These are phyloP conservation scores for Oehlia diaphana DNA, from an alignment of 192 early-diverging fungal genomes.

Conservation along the genomic window DNA sequence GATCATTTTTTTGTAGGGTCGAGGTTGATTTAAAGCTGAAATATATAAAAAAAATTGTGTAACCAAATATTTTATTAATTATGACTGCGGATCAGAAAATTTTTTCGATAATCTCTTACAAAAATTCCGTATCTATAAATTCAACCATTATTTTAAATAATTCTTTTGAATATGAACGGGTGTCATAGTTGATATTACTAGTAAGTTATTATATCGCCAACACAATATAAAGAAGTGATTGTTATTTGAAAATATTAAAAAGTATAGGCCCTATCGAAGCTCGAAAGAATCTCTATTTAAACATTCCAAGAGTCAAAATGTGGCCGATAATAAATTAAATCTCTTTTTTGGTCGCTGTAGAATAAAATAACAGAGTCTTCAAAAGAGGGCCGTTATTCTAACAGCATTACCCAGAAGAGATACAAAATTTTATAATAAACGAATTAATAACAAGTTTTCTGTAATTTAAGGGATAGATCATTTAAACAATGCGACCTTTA, in stretches of 20 bases:
- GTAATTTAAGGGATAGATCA: not conserved
- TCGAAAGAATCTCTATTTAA: not conserved
- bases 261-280: conserved; percentile 11
- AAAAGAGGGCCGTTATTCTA: not conserved
- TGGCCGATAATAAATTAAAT: not conserved
- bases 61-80: not conserved
- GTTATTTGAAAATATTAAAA: no score
- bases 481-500: not conserved
- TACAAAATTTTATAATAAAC: not conserved
- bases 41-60: no score
- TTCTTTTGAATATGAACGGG: not conserved
- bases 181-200: not conserved
- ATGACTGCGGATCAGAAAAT: not conserved
- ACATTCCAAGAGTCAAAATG: conserved; percentile 4
- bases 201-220: not conserved
- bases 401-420: conserved; percentile 6
- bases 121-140: not conserved
- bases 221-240: no score
- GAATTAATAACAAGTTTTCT: not conserved
- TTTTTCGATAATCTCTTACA: not conserved
- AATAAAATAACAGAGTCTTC: conserved; percentile 2
- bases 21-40: no score
- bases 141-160: not conserved
- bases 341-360: not conserved
- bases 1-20: no score